Base-by-base conservation (phyloP, 2,329 filamentous ascomycete species). In the Microsporum ferrugineum region DNA sequence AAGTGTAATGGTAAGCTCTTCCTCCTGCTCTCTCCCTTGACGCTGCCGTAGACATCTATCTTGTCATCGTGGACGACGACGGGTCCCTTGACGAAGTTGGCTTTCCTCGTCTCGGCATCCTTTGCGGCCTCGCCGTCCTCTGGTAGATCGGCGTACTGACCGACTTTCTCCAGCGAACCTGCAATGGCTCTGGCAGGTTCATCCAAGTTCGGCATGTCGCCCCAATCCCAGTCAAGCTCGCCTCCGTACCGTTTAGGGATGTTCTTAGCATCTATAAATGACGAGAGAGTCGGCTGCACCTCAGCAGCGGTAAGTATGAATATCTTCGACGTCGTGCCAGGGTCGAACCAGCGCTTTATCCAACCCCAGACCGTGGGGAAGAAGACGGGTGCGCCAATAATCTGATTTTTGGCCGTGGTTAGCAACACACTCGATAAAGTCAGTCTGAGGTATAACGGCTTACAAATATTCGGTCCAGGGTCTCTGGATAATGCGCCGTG, bases 261-360 rank as follows among this genome's bases (percentile, higher is more conserved):
- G 73, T 92, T 89, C 59, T 83, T 80, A 0, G 83, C 80, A 59
- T 95, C 88, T 71, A 97, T 90, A 75, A 92, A 96, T 60, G 84
- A 79, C 65, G 86, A 82, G 31, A 97, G 83, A 1, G 89, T 92
- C 14, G 86, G 78, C 66, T 86, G 82, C 59, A 95, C 87, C 73
- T 95, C 89, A 60, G 82, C 71, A 6, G 84, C 78, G 56, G 81
- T 80, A 60, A 97, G 83, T 68, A 97, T 94, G 73, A 95, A 96
- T 72, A 97, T 96, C 78, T 97, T 97, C 69, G 89, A 94, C 2
- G 91, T 89, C 38, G 92, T 96, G 64, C 91, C 90, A 5, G 91
- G 91, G 76, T 91, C 88, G 70, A 96, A 96, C 91, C 91, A 96
- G 70, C 88, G 87, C 80, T 95, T 95, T 76, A 95, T 83, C 90